These are phyloP conservation scores for Ajuga reptans DNA, from an alignment of 305 asterid species.

Conservation along the genomic window DNA sequence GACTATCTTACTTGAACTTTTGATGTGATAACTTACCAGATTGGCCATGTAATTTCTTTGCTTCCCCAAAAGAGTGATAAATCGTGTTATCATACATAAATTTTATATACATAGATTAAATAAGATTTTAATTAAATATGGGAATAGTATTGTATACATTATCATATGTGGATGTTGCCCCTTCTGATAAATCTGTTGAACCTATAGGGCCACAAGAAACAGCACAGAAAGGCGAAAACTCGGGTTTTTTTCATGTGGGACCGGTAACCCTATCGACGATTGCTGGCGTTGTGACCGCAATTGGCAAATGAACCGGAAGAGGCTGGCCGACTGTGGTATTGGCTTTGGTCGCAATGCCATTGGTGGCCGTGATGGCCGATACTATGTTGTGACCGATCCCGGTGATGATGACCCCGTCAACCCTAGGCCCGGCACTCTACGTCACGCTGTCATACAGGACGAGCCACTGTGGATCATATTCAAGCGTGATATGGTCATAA, in stretches of 20 bases:
- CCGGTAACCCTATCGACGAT: slow-evolving; percentile 92
- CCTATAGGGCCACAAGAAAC: slow-evolving; percentile 64
- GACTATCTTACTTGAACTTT: not conserved
- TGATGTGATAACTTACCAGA: not conserved
- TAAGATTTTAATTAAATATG: not conserved
- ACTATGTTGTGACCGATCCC: slow-evolving; percentile 60
- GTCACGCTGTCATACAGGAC: slow-evolving; percentile 85
- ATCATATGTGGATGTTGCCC: too few species aligned
- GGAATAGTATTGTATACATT: not conserved
- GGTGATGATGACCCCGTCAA: slow-evolving; percentile 64
- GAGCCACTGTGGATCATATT: slow-evolving; percentile 86
- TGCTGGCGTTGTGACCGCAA: slow-evolving; percentile 91
- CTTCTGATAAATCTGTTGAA: not conserved
- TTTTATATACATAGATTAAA: too few species aligned
- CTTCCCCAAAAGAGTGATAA: not conserved
- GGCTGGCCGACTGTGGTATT: slow-evolving; percentile 81
- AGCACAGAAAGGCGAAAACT: slow-evolving; percentile 74
- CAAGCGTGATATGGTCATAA: slow-evolving; percentile 77
- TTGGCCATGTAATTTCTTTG: not conserved
- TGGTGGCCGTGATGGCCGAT: slow-evolving; percentile 85
- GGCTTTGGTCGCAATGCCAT: slow-evolving; percentile 95
- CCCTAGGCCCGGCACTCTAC: slow-evolving; percentile 77
- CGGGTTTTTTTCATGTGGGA: slow-evolving; percentile 75
- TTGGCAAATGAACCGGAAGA: slow-evolving; percentile 68
- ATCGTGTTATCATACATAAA: not conserved